phyloP scores from a whole-genome alignment of 805 yeast genomes.

The Naumovozyma dairenensis region DNA sequence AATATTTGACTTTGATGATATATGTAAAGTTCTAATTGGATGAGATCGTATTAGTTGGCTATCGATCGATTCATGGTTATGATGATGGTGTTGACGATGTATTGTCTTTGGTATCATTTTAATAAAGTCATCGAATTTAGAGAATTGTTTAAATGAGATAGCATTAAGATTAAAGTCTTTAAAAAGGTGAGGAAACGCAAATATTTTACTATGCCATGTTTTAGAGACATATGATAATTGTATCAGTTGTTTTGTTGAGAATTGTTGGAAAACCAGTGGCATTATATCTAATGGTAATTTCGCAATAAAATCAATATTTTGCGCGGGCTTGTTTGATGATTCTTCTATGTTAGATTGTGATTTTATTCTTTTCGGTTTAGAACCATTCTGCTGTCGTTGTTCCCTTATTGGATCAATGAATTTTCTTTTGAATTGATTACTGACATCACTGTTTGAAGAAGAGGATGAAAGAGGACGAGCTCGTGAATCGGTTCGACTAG shows the following conservation, averaged over 20 bases:
- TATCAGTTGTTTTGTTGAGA: conserved; percentile 15
- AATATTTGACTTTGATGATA: conserved; percentile 14
- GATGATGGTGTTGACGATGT: background rate
- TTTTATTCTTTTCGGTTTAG: background rate
- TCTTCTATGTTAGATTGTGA: background rate
- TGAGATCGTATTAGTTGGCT: too few species aligned
- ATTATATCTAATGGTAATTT: conserved; percentile 23
- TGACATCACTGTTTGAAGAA: too few species aligned
- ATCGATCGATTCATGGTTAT: background rate
- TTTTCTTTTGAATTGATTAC: conserved; percentile 6
- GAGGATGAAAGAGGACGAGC: too few species aligned
- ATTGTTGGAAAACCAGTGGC: conserved; percentile 11
- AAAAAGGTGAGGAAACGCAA: conserved; percentile 14
- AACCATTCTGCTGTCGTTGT: too few species aligned
- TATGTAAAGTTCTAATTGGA: conserved; percentile 8
- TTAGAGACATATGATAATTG: conserved; percentile 14
- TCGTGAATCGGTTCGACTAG: too few species aligned
- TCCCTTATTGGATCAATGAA: conserved; percentile 19
- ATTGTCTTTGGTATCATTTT: conserved; percentile 2
- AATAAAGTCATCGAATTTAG: conserved; percentile 13
- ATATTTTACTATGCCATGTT: conserved; percentile 16
- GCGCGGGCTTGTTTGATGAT: background rate
- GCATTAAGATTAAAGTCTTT: conserved; percentile 10
- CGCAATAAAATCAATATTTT: conserved; percentile 11
- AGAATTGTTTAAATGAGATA: conserved; percentile 10